These are phyloP conservation scores for Chaetoceros muelleri DNA, from an alignment of 108 stramenopile genomes.

Conservation along the genomic window DNA sequence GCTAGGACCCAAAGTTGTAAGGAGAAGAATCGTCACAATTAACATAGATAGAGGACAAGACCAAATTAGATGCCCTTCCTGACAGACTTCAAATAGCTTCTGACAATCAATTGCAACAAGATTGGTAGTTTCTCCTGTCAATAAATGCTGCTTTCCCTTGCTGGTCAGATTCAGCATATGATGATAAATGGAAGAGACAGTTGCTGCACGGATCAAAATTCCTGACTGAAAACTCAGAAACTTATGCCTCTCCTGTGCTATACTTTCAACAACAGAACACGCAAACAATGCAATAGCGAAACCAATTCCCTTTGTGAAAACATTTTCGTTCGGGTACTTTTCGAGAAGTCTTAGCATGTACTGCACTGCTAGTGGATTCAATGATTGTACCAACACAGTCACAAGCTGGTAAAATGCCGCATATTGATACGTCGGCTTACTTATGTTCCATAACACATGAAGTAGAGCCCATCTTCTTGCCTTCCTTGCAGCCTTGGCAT, in stretches of 20 bases:
- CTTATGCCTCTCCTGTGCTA: conserved; percentile 56
- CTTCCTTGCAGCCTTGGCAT: not conserved
- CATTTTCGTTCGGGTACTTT: conserved; percentile 19
- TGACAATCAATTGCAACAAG: conserved; percentile 78
- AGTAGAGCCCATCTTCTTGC: conserved; percentile 11
- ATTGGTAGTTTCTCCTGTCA: conserved; percentile 59
- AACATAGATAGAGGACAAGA: conserved; percentile 61
- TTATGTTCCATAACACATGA: conserved; percentile 41
- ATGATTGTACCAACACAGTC: conserved; percentile 49
- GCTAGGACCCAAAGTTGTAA: conserved; percentile 49
- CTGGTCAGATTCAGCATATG: conserved; percentile 49
- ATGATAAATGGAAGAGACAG: conserved; percentile 49
- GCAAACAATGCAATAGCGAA: conserved; percentile 36
- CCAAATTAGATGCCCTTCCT: conserved; percentile 85
- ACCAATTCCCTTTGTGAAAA: conserved; percentile 27
- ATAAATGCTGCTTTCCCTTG: conserved; percentile 40
- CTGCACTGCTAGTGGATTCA: conserved; percentile 62
- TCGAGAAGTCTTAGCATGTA: conserved; percentile 51
- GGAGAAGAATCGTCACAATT: conserved; percentile 55
- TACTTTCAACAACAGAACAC: conserved; percentile 36
- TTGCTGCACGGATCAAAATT: conserved; percentile 35
- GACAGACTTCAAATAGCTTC: conserved; percentile 71
- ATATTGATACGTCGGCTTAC: conserved; percentile 39
- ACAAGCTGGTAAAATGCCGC: conserved; percentile 64
- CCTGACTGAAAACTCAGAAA: conserved; percentile 58